Percentiles rank a stretch among this genome's conserved stretches.
Evolutionary conservation across 306 rosid genomes (phyloP).

Genomic region (Sechiopsis laciniata): DNA sequence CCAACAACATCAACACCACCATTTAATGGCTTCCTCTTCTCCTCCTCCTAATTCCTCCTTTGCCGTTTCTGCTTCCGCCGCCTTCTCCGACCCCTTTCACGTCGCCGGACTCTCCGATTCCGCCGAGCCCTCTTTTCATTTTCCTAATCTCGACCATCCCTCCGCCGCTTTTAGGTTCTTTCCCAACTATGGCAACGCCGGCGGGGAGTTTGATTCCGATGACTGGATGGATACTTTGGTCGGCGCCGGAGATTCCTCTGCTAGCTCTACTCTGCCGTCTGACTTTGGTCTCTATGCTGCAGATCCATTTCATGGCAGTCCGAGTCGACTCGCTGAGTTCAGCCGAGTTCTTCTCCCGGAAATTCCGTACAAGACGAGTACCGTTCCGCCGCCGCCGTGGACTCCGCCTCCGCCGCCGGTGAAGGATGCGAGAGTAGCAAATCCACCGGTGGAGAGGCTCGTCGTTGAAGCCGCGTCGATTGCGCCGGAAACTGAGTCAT

Average conservation of each 20-base stretch:
- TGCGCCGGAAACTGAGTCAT: constrained; percentile 35
- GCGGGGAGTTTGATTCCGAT: constrained; percentile 67
- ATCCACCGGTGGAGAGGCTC: constrained; percentile 22
- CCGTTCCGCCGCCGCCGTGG: constrained; percentile 38
- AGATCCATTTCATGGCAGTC: constrained; percentile 39
- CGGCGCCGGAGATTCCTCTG: constrained; percentile 64
- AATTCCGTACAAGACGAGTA: too few species aligned
- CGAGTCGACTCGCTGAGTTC: constrained; percentile 63
- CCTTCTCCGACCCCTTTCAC: constrained; percentile 66
- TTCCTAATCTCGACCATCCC: constrained; percentile 53
- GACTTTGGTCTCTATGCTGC: constrained; percentile 46
- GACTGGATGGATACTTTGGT: constrained; percentile 92
- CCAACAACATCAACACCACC: constrained; percentile 51
- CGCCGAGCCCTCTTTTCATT: constrained; percentile 42
- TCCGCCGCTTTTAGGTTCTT: constrained; percentile 53
- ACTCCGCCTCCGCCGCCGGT: constrained; percentile 30
- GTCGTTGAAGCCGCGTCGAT: constrained; percentile 32
- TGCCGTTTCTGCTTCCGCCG: constrained; percentile 33
- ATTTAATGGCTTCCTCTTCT: constrained; percentile 15
- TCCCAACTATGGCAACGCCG: constrained; percentile 33
- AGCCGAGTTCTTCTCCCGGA: constrained; percentile 41
- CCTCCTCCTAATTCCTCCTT: constrained; percentile 31
- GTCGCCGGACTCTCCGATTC: constrained; percentile 30
- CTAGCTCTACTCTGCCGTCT: constrained; percentile 55
- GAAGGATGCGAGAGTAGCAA: constrained; percentile 24